Base-by-base conservation (phyloP, 2,329 filamentous ascomycete species). In the Plectosphaerella cucumerina region DNA sequence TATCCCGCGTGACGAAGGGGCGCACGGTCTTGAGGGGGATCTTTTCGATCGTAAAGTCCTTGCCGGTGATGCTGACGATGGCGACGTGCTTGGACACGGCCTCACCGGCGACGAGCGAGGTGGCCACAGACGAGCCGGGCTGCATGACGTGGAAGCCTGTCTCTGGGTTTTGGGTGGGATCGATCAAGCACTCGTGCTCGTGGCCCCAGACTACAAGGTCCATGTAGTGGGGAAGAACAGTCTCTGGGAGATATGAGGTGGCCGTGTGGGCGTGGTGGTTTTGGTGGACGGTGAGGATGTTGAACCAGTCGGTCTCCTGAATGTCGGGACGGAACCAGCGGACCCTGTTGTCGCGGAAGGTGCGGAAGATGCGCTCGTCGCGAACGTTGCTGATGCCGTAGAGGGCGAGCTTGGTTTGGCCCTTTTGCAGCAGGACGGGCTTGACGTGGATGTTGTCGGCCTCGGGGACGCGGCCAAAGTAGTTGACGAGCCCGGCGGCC, bases 131-230 rank as follows among this genome's bases (percentile, higher is more conserved):
- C 0, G 94, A 99, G 0, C 94, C 94, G 1, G 94, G 94, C 62
- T 99, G 94, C 83, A 99, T 97, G 56, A 99, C 93, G 59, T 94
- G 85, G 60, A 99, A 99, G 1, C 87, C 87, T 45, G 87, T 96
- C 62, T 96, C 90, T 0, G 88, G 82, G 60, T 97, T 99, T 44
- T 84, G 76, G 1, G 76, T 74, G 0, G 94, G 94, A 43, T 96
- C 85, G 56, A 99, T 96, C 8, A 93, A 67, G 63, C 94, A 99
- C 67, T 99, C 93, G 64, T 99, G 94, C 68, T 99, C 94, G 62
- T 99, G 94, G 3, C 94, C 94, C 94, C 94, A 99, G 47, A 99
- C 81, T 0, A 99, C 84, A 5, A 99, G 77, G 63, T 99, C 88
- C 56, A 99, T 74, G 72, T 95, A 97, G 17, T 90, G 85, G 0